Evolutionary conservation across 306 rosid species (phyloP).

Genomic region (Ormosia semicastrata): DNA sequence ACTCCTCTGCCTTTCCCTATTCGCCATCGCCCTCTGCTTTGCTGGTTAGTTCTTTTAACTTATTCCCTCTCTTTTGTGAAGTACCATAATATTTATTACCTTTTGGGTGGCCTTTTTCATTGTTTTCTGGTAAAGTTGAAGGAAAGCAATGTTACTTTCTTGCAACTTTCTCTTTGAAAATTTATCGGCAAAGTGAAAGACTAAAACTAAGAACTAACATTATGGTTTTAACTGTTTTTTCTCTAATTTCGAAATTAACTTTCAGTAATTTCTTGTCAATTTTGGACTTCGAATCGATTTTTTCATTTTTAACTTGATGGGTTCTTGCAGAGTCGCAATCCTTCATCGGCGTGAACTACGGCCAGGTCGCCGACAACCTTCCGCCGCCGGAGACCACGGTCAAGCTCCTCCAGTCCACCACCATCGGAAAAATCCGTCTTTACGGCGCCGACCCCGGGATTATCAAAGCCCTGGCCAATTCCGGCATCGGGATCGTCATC

Average conservation of each 20-base stretch:
- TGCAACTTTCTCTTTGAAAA: not conserved
- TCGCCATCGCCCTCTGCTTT: slow-evolving; percentile 27
- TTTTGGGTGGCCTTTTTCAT: not conserved
- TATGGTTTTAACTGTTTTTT: not conserved
- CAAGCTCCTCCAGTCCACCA: slow-evolving; percentile 62
- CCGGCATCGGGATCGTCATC: slow-evolving; percentile 66
- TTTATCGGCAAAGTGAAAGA: not conserved
- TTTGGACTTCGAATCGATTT: not conserved
- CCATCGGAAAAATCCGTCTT: slow-evolving; percentile 61
- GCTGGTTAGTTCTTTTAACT: slow-evolving; percentile 43
- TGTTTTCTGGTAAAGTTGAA: not conserved
- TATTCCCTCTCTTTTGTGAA: too few relatives aligned
- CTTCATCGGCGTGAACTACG: slow-evolving; percentile 86
- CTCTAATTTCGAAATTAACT: not conserved
- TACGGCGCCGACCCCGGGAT: slow-evolving; percentile 68
- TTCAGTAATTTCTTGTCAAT: not conserved
- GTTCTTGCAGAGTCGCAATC: slow-evolving; percentile 70
- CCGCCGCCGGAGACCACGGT: slow-evolving; percentile 58
- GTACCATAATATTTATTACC: not conserved
- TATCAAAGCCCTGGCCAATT: slow-evolving; percentile 57
- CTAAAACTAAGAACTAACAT: not conserved
- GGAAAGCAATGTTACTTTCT: slow-evolving; percentile 13
- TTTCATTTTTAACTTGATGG: not conserved
- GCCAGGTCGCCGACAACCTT: slow-evolving; percentile 73
- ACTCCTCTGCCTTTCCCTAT: slow-evolving; percentile 37